phyloP scores from a whole-genome alignment of 163 green algal genomes.

The Prototheca wickerhamii region DNA sequence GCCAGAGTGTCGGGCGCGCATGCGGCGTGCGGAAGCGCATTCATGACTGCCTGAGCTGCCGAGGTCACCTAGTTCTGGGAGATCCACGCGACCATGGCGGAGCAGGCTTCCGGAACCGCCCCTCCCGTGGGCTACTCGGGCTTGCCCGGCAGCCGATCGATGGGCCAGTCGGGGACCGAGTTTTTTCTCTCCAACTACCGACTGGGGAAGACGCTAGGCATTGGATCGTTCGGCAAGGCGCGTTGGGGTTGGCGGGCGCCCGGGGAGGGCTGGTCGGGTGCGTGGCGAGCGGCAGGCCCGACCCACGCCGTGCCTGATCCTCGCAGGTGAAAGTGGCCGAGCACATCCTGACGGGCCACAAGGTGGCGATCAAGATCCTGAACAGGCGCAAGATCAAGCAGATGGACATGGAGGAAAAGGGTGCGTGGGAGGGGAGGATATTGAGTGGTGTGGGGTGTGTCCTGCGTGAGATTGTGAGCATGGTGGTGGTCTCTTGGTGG shows the following conservation, averaged over 20 bases:
- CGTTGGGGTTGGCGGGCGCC: neutral
- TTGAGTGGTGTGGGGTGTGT: too few relatives aligned
- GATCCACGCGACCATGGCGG: neutral
- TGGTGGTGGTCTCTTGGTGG: neutral
- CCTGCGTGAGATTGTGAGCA: too few relatives aligned
- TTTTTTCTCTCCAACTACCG: slow-evolving; percentile 84
- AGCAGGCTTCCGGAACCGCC: neutral
- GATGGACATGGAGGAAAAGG: slow-evolving; percentile 99
- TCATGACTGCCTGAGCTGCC: too few relatives aligned
- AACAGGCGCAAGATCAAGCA: slow-evolving; percentile 96
- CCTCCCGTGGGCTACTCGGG: neutral
- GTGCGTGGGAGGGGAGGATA: slow-evolving; percentile 37
- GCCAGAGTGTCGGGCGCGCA: too few relatives aligned
- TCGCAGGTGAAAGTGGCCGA: slow-evolving; percentile 82
- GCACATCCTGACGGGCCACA: slow-evolving; percentile 85
- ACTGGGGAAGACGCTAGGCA: slow-evolving; percentile 93
- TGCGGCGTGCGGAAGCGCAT: too few relatives aligned
- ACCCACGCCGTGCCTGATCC: neutral
- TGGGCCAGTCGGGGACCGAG: slow-evolving; percentile 23
- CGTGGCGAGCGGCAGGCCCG: neutral
- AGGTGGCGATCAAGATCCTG: slow-evolving; percentile 98
- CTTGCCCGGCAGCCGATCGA: neutral
- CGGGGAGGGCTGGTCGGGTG: neutral
- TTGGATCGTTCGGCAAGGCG: slow-evolving; percentile 98
- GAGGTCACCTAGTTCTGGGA: too few relatives aligned